Conservation (phyloP, 257 asterid species). For the Solanum gracilifrons region DNA sequence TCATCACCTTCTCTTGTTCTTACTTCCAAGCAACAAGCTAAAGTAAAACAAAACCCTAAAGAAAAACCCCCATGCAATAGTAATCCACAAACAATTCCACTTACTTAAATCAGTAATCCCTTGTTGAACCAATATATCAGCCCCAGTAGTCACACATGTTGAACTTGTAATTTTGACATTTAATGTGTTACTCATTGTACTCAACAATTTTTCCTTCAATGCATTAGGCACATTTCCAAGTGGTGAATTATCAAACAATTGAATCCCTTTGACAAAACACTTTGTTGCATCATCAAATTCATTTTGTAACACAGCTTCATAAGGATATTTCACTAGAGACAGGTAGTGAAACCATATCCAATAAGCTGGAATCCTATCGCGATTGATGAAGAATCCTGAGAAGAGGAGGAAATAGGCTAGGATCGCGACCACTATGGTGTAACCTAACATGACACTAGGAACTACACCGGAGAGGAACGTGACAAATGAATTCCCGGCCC, state of each 20-base stretch:
- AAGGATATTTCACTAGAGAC: slow-evolving; percentile 67
- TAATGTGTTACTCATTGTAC: slow-evolving; percentile 44
- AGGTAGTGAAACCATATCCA: slow-evolving; percentile 92
- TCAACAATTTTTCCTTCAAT: slow-evolving; percentile 40
- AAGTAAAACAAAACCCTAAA: slow-evolving; percentile 68
- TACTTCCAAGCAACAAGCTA: slow-evolving; percentile 53
- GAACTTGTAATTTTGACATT: slow-evolving; percentile 41
- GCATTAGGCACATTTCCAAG: slow-evolving; percentile 35
- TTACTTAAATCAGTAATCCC: slow-evolving; percentile 63
- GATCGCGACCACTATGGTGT: slow-evolving; percentile 62
- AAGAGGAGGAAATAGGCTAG: slow-evolving; percentile 62
- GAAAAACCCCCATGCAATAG: slow-evolving; percentile 78
- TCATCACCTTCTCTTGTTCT: slow-evolving; percentile 58
- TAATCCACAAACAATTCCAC: slow-evolving; percentile 51
- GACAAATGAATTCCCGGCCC: slow-evolving; percentile 82
- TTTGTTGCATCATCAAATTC: slow-evolving; percentile 52
- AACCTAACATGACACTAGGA: slow-evolving; percentile 76
- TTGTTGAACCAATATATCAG: slow-evolving; percentile 58
- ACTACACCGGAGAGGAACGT: slow-evolving; percentile 68
- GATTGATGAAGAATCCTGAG: slow-evolving; percentile 73
- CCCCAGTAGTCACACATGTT: slow-evolving; percentile 76
- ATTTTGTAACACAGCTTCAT: slow-evolving; percentile 63
- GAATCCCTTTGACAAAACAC: slow-evolving; percentile 56
- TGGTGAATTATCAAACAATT: slow-evolving; percentile 61
- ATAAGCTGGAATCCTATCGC: slow-evolving; percentile 61